Base-by-base conservation (phyloP, 805 yeast genomes). In the Cyberlindnera petersonii region DNA sequence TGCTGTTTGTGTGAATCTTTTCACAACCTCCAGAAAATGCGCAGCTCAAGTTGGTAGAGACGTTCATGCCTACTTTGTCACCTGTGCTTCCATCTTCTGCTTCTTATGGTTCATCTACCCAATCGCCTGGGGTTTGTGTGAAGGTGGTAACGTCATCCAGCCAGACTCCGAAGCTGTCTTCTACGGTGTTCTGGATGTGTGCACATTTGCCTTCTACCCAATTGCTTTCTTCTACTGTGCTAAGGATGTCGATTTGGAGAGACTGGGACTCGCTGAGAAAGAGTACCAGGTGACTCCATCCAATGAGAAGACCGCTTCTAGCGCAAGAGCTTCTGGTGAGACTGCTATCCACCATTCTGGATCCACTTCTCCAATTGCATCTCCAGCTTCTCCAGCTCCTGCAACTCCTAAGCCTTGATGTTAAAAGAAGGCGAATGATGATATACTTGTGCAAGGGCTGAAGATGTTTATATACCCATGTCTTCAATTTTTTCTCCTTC, bases 71-170 rank as follows among this genome's bases (percentile, higher is more conserved):
- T 67, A 51, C 58, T 68, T 41, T 42, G 60, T 26, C 29, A 46
- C 19, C 41, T 66, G 26, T 58, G 66, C 63, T 45, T 68, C 31
- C 61, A 68, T 39, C 68, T 72, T 53, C 68, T 71, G 29, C 52
- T 73, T 33, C 39, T 17, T 43, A 6, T 43, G 47, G 47, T 40
- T 43, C 29, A 24, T 43, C 19, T 43, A 43, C 31, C 47, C 47
- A 33, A 37, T 43, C 37, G 55, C 61, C 34, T 74, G 76, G 76
- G 77, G 71, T 54, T 58, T 74, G 39, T 55, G 65, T 52, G 78
- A 73, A 52, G 79, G 79, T 66, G 78, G 77, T 59, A 73, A 73
- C 49, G 64, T 56, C 26, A 72, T 74, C 39, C 72, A 69, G 46
- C 74, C 76, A 33, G 76, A 71, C 52, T 63, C 73, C 14, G 78